Base-by-base conservation (phyloP, 2,329 filamentous ascomycete genomes). In the Pseudomassariella vexata region DNA sequence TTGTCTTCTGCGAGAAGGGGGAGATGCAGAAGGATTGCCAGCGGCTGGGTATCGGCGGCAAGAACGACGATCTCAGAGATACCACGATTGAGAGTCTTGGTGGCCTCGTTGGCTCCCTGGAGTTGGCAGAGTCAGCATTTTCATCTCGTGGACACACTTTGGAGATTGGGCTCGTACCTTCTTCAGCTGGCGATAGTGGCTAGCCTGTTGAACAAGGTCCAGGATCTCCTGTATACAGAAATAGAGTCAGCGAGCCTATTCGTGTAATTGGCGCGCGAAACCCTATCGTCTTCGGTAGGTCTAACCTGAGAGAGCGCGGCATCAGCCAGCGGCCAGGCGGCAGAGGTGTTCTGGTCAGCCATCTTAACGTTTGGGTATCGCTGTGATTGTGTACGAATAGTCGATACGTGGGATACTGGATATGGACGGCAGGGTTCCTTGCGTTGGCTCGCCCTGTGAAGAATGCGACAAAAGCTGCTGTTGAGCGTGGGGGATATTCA, bases 61-160 rank as follows among this genome's bases (percentile, higher is more conserved):
- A 95, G 78, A 48, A 96, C 76, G 54, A 95, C 81, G 44, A 96
- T 70, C 66, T 96, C 90, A 47, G 79, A 79, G 41, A 90, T 88
- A 65, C 90, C 89, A 48, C 90, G 82, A 70, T 92, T 94, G 30
- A 95, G 73, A 2, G 86, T 84, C 73, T 94, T 94, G 56, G 86
- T 94, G 22, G 65, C 69, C 60, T 86, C 83, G 73, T 89, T 90
- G 57, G 85, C 85, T 41, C 86, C 85, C n/a, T n/a, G n/a, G n/a
- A n/a, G n/a, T n/a, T n/a, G n/a, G n/a, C n/a, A n/a, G n/a, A n/a
- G n/a, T n/a, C n/a, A n/a, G n/a, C n/a, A n/a, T n/a, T n/a, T n/a
- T n/a, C n/a, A n/a, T n/a, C n/a, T n/a, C n/a, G n/a, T n/a, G n/a
- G n/a, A n/a, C n/a, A n/a, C n/a, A n/a, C n/a, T n/a, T n/a, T n/a